Evolutionary conservation across 805 yeast genomes (phyloP), one percentile per base, ranked within the genome.

Genomic region (Metschnikowia picachoensis): DNA sequence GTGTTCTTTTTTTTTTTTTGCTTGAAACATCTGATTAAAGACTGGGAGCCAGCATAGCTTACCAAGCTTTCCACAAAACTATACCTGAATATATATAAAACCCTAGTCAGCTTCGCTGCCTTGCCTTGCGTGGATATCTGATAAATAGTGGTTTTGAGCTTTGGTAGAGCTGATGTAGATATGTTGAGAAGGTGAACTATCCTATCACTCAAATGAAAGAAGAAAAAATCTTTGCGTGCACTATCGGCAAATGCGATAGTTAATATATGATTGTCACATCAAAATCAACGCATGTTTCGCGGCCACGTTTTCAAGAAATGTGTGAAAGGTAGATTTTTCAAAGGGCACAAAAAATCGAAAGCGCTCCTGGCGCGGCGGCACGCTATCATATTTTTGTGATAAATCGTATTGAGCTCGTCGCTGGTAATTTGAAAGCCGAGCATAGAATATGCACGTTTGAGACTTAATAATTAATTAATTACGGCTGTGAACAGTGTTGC

Each of bases 81-180:
- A n/a, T n/a, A n/a, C n/a, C n/a, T n/a, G n/a, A n/a, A n/a, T n/a
- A n/a, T n/a, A n/a, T n/a, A n/a, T n/a, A n/a, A n/a, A n/a, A n/a
- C n/a, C n/a, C n/a, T n/a, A n/a, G n/a, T n/a, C n/a, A n/a, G n/a
- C n/a, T n/a, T n/a, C n/a, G n/a, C n/a, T n/a, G n/a, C n/a, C n/a
- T n/a, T n/a, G n/a, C n/a, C n/a, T n/a, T n/a, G n/a, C n/a, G n/a
- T n/a, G n/a, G n/a, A n/a, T n/a, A 72, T 58, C 48, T 71, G 77
- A 37, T 71, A 70, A 29, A 72, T 72, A 14, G 77, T 72, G 6
- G 77, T 68, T 53, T 72, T 72, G 43, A 72, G 64, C 11, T 64
- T 62, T 5, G 77, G 77, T 2, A 76, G 77, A 13, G 60, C 56
- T 9, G 74, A 74, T 20, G 6, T 20, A 2, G 20, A 6, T 20